These are phyloP conservation scores for Globisporangium cylindrosporum DNA, from an alignment of 352 stramenopile genomes.

Conservation along the genomic window DNA sequence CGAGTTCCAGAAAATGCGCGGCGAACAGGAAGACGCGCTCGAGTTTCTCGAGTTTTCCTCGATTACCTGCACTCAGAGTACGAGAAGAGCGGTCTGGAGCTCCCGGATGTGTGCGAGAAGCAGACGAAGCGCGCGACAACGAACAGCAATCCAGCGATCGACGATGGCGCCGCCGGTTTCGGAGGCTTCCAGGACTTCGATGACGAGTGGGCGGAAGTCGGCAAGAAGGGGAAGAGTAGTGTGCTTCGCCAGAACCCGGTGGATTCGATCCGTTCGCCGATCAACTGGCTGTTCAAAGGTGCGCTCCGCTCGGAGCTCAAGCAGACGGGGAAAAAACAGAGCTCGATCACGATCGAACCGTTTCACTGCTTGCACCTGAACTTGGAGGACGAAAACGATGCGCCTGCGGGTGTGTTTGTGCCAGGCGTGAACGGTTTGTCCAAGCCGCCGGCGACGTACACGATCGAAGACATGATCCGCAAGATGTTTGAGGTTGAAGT, in stretches of 20 bases:
- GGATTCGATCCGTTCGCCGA: constrained; percentile 59
- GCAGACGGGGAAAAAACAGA: constrained; percentile 67
- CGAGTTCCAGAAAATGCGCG: constrained; percentile 78
- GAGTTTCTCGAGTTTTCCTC: constrained; percentile 88
- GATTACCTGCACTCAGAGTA: constrained; percentile 84
- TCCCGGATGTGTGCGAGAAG: constrained; percentile 54
- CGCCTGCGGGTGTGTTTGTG: constrained; percentile 17
- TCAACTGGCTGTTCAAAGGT: constrained; percentile 87
- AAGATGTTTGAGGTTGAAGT: constrained; percentile 73
- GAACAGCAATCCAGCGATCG: constrained; percentile 18
- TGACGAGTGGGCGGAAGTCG: constrained; percentile 78
- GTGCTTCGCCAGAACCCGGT: constrained; percentile 73
- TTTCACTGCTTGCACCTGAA: constrained; percentile 86
- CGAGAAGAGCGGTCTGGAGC: constrained; percentile 58
- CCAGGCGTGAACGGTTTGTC: constrained; percentile 36
- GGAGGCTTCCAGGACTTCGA: constrained; percentile 32
- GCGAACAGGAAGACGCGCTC: constrained; percentile 80
- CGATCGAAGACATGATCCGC: constrained; percentile 73
- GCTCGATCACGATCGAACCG: constrained; percentile 83
- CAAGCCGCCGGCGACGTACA: constrained; percentile 38
- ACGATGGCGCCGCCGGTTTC: constrained; percentile 2
- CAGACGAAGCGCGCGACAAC: constrained; percentile 47
- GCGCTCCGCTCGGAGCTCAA: constrained; percentile 75
- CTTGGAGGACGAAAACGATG: constrained; percentile 50
- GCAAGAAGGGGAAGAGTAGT: constrained; percentile 72